phyloP scores from a whole-genome alignment of 129 eudicot genomes.

The Scalesia atractyloides region DNA sequence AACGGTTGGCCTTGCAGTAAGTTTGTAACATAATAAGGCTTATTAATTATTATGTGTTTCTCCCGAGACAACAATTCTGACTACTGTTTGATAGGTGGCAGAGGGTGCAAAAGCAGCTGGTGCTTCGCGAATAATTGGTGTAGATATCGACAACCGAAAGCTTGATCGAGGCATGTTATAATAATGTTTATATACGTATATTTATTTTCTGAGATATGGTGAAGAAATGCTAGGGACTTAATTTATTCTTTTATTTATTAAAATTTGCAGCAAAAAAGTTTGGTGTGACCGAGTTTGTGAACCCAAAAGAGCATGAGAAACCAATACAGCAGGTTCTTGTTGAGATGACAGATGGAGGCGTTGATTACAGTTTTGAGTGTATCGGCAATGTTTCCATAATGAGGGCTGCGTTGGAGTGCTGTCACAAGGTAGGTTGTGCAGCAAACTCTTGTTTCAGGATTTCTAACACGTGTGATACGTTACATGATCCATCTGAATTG shows the following conservation, averaged over 20 bases:
- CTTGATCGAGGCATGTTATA: conserved; percentile 61
- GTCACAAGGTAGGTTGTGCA: conserved; percentile 73
- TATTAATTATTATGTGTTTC: not conserved
- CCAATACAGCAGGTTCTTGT: conserved; percentile 96
- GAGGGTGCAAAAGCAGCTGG: conserved; percentile 99
- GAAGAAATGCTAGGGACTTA: not conserved
- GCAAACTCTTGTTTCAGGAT: not conserved
- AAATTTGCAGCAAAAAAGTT: conserved; percentile 79
- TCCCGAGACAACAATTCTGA: not conserved
- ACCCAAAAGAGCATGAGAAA: conserved; percentile 91
- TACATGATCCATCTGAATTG: not conserved
- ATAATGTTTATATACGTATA: not conserved
- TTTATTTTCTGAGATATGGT: not conserved
- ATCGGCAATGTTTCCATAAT: conserved; percentile 91
- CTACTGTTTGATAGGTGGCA: conserved; percentile 64
- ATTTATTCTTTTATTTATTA: conserved; percentile 4
- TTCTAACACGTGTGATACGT: not conserved
- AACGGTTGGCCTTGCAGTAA: conserved; percentile 97
- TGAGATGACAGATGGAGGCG: conserved; percentile 97
- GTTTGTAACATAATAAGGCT: conserved; percentile 33
- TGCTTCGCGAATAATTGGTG: conserved; percentile 87
- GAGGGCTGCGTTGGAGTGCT: conserved; percentile 99
- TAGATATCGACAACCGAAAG: conserved; percentile 89
- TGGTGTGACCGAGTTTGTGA: conserved; percentile 95
- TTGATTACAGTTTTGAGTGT: conserved; percentile 98